Evolutionary conservation across 2,329 filamentous ascomycete species (phyloP).

Genomic region (Dothideomycetes sp.): DNA sequence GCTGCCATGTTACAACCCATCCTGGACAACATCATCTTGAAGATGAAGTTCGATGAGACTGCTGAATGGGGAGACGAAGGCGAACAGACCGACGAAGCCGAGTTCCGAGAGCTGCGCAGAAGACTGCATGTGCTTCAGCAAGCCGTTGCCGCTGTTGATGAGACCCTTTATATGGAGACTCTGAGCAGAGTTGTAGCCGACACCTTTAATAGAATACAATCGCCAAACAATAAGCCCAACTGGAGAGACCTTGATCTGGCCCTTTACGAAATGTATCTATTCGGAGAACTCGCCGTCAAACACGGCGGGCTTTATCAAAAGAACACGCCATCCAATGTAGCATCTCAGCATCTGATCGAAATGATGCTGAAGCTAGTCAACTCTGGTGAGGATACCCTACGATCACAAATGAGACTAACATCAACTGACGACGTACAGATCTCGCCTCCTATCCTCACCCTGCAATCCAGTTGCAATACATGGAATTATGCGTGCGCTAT

Average conservation of each 20-base stretch:
- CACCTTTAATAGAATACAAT: conserved; percentile 71
- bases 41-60: conserved; percentile 97
- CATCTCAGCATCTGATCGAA: conserved; percentile 68
- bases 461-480: conserved; percentile 87
- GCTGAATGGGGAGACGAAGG: conserved; percentile 88
- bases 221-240: conserved; percentile 64
- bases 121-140: conserved; percentile 85
- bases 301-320: conserved; percentile 81
- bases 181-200: conserved; percentile 79
- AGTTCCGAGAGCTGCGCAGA: conserved; percentile 91
- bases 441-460: conserved; percentile 81
- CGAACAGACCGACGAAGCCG: conserved; percentile 90
- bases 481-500: conserved; percentile 97
- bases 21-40: conserved; percentile 80
- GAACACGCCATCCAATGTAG: conserved; percentile 66
- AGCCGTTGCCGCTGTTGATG: conserved; percentile 80
- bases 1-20: conserved; percentile 77
- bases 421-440: conserved; percentile 36
- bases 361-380: conserved; percentile 97
- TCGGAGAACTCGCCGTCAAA: conserved; percentile 86
- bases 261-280: conserved; percentile 87
- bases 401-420: background rate
- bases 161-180: conserved; percentile 77
- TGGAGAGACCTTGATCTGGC: conserved; percentile 95
- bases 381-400: conserved; percentile 51